These are phyloP conservation scores for Bjerkandera adusta DNA, from an alignment of 1,284 basidiomycete genomes.

Conservation along the genomic window DNA sequence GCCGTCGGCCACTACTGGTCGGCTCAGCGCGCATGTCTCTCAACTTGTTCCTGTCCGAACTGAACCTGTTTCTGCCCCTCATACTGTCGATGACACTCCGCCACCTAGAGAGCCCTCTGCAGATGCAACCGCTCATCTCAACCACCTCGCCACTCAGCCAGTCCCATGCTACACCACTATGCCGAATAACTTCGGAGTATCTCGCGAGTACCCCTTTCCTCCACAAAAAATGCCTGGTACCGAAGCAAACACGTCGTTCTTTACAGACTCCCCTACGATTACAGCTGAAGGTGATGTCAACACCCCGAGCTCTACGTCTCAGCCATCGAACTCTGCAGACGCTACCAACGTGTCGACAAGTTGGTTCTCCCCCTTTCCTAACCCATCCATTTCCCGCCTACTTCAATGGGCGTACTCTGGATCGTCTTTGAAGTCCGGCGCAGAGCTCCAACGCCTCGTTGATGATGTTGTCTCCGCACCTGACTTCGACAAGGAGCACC, in stretches of 20 bases:
- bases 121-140: no score
- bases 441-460: conserved; percentile 20
- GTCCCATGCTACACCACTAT: background rate
- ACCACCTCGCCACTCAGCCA: no score
- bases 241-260: conserved; percentile 1
- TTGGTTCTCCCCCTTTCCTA: conserved; percentile 14
- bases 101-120: no score
- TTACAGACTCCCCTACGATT: conserved; percentile 2
- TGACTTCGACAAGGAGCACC: conserved; percentile 18
- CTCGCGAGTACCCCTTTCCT: background rate
- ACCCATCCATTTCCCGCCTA: conserved; percentile 2
- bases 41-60: no score
- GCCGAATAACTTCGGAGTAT: conserved; percentile 5
- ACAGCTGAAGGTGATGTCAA: background rate
- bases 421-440: conserved; percentile 11
- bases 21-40: no score
- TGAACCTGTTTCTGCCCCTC: no score
- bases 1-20: no score
- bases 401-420: conserved; percentile 16
- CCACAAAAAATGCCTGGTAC: conserved; percentile 2
- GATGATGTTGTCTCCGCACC: conserved; percentile 18
- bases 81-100: no score
- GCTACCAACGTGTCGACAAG: no score
- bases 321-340: background rate
- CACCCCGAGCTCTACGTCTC: background rate